These are phyloP conservation scores for Annulohypoxylon moriforme DNA, from an alignment of 495 filamentous ascomycete genomes.

Conservation along the genomic window DNA sequence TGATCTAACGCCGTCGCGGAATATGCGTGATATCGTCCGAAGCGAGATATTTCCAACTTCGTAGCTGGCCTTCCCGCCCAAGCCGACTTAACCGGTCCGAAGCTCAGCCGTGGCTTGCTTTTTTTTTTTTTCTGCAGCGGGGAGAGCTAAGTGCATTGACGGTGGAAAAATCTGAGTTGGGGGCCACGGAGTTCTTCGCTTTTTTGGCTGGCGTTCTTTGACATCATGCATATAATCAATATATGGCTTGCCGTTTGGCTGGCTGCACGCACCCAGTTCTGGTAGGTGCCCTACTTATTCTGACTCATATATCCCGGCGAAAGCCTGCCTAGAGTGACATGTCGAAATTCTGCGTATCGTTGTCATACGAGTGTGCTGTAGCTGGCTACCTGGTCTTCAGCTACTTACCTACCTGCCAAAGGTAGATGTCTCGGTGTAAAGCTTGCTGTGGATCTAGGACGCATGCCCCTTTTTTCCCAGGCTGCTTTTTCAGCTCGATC, in stretches of 20 bases:
- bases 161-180: neutral
- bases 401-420: neutral
- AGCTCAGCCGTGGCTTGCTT: neutral
- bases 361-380: neutral
- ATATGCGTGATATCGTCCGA: neutral
- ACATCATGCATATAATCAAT: conserved; percentile 4
- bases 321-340: neutral
- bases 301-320: conserved; percentile 4
- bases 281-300: no score
- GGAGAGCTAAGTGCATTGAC: neutral
- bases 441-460: neutral
- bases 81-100: neutral
- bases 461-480: neutral
- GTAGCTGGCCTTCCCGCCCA: neutral
- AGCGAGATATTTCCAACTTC: neutral
- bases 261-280: neutral
- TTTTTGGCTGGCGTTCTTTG: neutral
- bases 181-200: conserved; percentile 8
- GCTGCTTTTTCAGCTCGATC: neutral
- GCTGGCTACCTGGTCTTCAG: neutral
- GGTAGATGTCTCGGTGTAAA: neutral
- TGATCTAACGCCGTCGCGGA: neutral
- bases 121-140: neutral
- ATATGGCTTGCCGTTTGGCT: neutral
- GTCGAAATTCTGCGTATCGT: neutral